Conservation (phyloP, 2,329 filamentous ascomycete genomes). For the Cercospora sesami region DNA sequence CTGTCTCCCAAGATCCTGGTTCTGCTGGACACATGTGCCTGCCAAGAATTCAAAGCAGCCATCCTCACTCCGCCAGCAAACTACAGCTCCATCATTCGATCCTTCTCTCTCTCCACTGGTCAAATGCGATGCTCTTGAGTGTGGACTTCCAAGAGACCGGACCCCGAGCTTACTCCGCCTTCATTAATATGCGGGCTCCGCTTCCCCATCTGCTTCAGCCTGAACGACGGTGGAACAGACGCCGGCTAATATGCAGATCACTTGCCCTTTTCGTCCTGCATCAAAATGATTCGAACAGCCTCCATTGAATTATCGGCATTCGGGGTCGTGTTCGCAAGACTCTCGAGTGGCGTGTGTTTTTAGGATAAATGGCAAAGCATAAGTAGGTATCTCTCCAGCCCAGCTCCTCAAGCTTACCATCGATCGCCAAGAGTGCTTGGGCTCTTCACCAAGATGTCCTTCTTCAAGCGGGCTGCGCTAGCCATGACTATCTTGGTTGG, state of each 20-base stretch:
- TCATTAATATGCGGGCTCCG: background rate
- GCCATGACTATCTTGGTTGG: background rate
- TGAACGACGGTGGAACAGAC: conserved; percentile 1
- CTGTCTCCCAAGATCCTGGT: background rate
- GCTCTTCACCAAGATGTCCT: background rate
- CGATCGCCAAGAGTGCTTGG: background rate
- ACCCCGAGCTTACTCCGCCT: background rate
- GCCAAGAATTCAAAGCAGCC: background rate
- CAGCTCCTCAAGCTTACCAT: background rate
- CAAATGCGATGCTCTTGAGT: background rate
- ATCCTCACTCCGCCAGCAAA: background rate
- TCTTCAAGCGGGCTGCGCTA: background rate
- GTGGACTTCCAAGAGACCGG: background rate
- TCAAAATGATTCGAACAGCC: background rate
- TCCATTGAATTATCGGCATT: background rate
- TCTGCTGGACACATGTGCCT: background rate
- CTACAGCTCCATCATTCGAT: background rate
- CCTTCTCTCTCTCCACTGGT: background rate
- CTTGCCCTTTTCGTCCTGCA: conserved; percentile 7
- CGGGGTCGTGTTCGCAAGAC: background rate
- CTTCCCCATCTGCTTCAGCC: conserved; percentile 5
- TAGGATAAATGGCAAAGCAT: conserved; percentile 1
- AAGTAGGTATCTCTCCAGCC: background rate
- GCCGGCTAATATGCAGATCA: conserved; percentile 5
- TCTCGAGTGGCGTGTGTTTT: background rate